Evolutionary conservation across 768 basidiomycete genomes (phyloP).

Genomic region (Termitomyces titanicus): DNA sequence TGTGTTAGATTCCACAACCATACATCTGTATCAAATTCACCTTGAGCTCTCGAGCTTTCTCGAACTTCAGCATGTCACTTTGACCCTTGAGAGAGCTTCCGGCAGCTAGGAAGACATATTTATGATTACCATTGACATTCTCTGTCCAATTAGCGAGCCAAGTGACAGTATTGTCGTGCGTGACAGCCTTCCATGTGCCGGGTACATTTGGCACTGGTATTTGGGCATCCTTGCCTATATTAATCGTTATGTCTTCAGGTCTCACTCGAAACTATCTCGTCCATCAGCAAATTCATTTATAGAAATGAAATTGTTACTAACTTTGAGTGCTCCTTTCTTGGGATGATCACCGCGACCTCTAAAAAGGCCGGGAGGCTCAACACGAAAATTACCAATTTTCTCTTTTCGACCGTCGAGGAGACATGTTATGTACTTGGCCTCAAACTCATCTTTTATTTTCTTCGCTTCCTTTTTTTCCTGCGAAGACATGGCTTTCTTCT

Average conservation of each 20-base stretch:
- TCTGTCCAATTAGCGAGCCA: conserved; percentile 99
- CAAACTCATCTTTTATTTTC: conserved; percentile 77
- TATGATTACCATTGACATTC: conserved; percentile 92
- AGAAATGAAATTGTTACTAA: conserved; percentile 27
- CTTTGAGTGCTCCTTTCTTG: conserved; percentile 94
- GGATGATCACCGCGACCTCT: conserved; percentile 98
- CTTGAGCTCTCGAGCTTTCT: conserved; percentile 96
- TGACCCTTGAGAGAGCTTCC: conserved; percentile 97
- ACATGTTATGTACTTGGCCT: conserved; percentile 83
- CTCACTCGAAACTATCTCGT: conserved; percentile 68
- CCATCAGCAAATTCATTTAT: conserved; percentile 1
- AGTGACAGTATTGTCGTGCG: conserved; percentile 94
- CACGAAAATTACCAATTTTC: conserved; percentile 96
- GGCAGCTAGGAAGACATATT: conserved; percentile 98
- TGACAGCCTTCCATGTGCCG: conserved; percentile 85
- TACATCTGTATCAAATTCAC: conserved; percentile 35
- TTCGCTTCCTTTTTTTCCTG: conserved; percentile 93
- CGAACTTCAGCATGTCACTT: conserved; percentile 96
- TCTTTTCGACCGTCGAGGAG: conserved; percentile 95
- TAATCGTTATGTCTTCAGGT: conserved; percentile 95
- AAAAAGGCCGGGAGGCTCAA: conserved; percentile 98
- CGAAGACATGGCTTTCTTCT: conserved; percentile 81
- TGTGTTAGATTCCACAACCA: not conserved
- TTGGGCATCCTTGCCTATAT: conserved; percentile 76
- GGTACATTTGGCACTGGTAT: conserved; percentile 88